These are phyloP conservation scores for Aspergillus incahuasiensis DNA, from an alignment of 495 filamentous ascomycete genomes.

Conservation along the genomic window DNA sequence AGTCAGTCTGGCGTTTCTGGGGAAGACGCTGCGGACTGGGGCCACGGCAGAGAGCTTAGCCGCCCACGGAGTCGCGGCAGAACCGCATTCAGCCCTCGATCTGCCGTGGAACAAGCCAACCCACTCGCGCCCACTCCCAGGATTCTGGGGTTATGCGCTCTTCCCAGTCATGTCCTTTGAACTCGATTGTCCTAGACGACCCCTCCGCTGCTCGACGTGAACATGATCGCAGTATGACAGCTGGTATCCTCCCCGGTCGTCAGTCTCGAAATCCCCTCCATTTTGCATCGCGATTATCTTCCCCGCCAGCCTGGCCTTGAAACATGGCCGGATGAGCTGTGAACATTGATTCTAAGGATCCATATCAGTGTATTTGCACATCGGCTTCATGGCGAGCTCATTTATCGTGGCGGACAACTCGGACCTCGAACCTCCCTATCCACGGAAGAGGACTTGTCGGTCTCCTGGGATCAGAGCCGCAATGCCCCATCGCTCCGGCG, in stretches of 20 bases:
- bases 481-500: constrained; percentile 40
- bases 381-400: neutral
- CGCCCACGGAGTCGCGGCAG: neutral
- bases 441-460: neutral
- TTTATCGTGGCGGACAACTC: neutral
- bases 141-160: constrained; percentile 7
- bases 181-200: neutral
- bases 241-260: neutral
- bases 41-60: constrained; percentile 14
- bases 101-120: neutral
- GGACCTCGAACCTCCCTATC: neutral
- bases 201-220: neutral
- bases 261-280: neutral
- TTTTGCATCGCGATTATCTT: neutral
- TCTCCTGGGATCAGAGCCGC: constrained; percentile 1
- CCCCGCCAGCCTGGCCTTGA: neutral
- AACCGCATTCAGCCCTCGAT: neutral
- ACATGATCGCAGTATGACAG: constrained; percentile 1
- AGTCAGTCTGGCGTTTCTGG: neutral
- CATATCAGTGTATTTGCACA: neutral
- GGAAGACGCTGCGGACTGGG: neutral
- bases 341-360: neutral
- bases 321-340: neutral
- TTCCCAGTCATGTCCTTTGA: neutral
- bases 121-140: neutral